Evolutionary conservation across 1,139 yeast genomes (phyloP), one percentile per base, ranked within the genome.

Genomic region (Diutina ranongensis): DNA sequence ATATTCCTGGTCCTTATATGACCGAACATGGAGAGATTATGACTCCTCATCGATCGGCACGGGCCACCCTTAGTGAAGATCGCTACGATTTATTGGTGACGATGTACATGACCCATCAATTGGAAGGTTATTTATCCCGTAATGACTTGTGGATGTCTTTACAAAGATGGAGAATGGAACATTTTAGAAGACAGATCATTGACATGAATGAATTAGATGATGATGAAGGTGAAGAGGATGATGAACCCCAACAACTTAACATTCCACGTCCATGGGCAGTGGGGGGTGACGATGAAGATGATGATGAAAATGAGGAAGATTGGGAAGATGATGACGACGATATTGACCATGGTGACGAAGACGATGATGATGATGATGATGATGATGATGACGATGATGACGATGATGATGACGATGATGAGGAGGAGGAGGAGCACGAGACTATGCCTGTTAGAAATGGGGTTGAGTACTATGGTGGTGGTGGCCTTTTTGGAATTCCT

Each of bases 1-100:
- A 38, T 25, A n/a, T 38, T n/a, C 42, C 42, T n/a, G 42, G 42
- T 5, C 42, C 42, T 10, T 38, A 38, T 16, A 18, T 38, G 9
- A 38, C 42, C 12, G 33, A 25, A 12, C 42, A 38, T 18, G 42
- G 42, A 9, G 42, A 38, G 18, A 38, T 38, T 4, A 38, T 20
- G 33, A 16, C 12, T 8, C 4, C 28, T 2, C n/a, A 16, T 2
- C 31, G 33, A 9, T 16, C 28, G 8, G 32, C n/a, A 2, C 19
- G 19, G 21, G 42, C 42, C 8, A n/a, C 3, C 3, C 21, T 38
- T 5, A 13, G 21, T 15, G 12, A 25, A 2, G 12, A n/a, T 10
- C 42, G 42, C 9, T 25, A 21, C 13, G 12, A 38, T 4, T 38
- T 38, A 21, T 25, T 38, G 2, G 15, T 25, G 9, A 9, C 13